Evolutionary conservation across 2,329 filamentous ascomycete genomes (phyloP).

Genomic region (Fusarium sp.): DNA sequence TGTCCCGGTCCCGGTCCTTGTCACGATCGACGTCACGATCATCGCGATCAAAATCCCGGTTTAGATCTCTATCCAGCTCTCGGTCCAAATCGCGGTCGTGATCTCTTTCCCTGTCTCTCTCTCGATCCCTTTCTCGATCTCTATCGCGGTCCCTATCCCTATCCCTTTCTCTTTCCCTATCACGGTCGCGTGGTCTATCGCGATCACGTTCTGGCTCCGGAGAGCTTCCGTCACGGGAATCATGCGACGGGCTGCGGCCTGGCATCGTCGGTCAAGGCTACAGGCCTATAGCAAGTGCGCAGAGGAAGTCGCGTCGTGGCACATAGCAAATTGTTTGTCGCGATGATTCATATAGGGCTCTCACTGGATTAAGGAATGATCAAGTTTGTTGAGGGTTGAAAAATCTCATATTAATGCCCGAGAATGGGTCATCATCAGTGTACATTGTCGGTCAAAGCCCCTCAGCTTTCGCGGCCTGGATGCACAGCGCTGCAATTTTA

Average conservation of each 20-base stretch:
- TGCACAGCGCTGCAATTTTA: constrained; percentile 32
- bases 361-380: background rate
- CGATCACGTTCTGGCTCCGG: constrained; percentile 36
- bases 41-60: constrained; percentile 18
- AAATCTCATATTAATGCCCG: constrained; percentile 30
- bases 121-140: constrained; percentile 3
- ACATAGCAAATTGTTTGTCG: constrained; percentile 38
- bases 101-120: constrained; percentile 8
- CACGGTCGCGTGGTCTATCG: constrained; percentile 16
- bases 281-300: constrained; percentile 26
- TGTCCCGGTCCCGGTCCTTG: constrained; percentile 8
- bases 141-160: background rate
- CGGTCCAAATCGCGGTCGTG: constrained; percentile 9
- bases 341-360: constrained; percentile 1
- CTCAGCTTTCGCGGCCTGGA: constrained; percentile 38
- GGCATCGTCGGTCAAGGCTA: constrained; percentile 38
- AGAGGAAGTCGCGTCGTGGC: constrained; percentile 10
- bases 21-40: constrained; percentile 13
- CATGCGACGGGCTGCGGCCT: constrained; percentile 40
- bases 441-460: constrained; percentile 38
- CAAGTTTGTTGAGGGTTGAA: constrained; percentile 4
- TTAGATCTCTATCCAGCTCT: constrained; percentile 16
- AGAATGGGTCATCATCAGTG: constrained; percentile 23
- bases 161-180: constrained; percentile 5
- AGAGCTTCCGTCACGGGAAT: constrained; percentile 42